Evolutionary conservation across 164 flowering plant species (phyloP), one percentile per base, ranked within the genome.

Genomic region (Cinnamomum chago): DNA sequence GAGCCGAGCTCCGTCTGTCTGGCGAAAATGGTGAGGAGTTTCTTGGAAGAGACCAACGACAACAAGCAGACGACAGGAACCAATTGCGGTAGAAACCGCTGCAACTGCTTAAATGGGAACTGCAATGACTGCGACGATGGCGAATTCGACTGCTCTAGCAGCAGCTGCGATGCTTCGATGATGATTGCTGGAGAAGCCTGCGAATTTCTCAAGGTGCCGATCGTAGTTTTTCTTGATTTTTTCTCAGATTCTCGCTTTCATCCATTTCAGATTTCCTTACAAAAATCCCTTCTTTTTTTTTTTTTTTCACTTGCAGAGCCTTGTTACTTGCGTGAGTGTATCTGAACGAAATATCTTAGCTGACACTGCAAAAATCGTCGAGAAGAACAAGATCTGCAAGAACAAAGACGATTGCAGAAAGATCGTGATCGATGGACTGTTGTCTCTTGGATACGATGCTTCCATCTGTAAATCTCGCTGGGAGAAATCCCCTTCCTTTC

Each of bases 1-100:
- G 97, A 94, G 86, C 98, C 98, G 73, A 94, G 90, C 84, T 91
- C 98, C 0, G 87, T 94, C 27, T 89, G 95, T 52, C 80, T 94
- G 82, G 95, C 86, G 20, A 94, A 91, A 72, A 86, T 92, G 95
- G 98, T 94, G 13, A 91, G 89, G 84, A 91, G 76, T 67, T 94
- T 87, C 84, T 88, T 92, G 11, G 94, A 92, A 74, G 96, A 91
- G 66, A 82, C 62, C 77, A 85, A 79, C 78, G 95, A 90, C 76
- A 89, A 85, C 47, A 40, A 40, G 81, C 90, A 76, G 67, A 68
- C 86, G 0, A 22, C 20, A 77, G 35, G 6, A 30, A 30, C 35
- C 35, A 30, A 30, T 30, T 86, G 87, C 18, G 90, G 91, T 58
- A 84, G 91, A 28, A 87, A 82, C 71, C 90, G 96, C 64, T 90